phyloP scores from a whole-genome alignment of 306 rosid genomes.

The Mucuna pruriens region DNA sequence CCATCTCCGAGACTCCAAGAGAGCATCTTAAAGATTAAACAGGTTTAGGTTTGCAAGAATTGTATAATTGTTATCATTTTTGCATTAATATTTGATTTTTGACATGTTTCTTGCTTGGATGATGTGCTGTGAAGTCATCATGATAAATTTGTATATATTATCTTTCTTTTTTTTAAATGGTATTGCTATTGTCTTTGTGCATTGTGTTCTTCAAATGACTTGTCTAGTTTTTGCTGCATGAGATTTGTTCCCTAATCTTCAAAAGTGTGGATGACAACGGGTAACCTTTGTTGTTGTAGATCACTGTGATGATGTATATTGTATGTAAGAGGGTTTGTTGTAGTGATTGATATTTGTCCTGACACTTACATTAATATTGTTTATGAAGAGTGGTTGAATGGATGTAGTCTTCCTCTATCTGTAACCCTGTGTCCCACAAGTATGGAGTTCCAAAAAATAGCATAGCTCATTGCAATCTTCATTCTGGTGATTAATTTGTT shows the following conservation, averaged over 20 bases:
- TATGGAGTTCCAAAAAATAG: conserved; percentile 21
- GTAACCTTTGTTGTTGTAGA: background rate
- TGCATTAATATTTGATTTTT: conserved; percentile 23
- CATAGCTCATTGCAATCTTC: conserved; percentile 25
- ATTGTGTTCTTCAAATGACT: background rate
- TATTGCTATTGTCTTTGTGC: conserved; percentile 4
- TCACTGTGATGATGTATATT: background rate
- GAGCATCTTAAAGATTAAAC: conserved; percentile 81
- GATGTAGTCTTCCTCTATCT: background rate
- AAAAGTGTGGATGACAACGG: conserved; percentile 9
- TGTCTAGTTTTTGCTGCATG: background rate
- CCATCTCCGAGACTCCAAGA: conserved; percentile 93
- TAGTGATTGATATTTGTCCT: background rate
- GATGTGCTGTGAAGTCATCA: conserved; percentile 8
- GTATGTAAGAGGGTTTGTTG: background rate
- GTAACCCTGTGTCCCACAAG: background rate
- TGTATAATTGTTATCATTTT: background rate
- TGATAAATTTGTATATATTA: conserved; percentile 3
- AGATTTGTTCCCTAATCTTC: background rate
- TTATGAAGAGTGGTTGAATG: background rate
- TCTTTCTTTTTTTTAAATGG: background rate
- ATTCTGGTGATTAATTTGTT: conserved; percentile 23
- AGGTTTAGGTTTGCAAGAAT: conserved; percentile 59
- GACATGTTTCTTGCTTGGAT: conserved; percentile 18
- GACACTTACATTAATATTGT: background rate